Evolutionary conservation across 2,329 filamentous ascomycete genomes (phyloP), one percentile per base, ranked within the genome.

Genomic region (Colletotrichum truncatum): DNA sequence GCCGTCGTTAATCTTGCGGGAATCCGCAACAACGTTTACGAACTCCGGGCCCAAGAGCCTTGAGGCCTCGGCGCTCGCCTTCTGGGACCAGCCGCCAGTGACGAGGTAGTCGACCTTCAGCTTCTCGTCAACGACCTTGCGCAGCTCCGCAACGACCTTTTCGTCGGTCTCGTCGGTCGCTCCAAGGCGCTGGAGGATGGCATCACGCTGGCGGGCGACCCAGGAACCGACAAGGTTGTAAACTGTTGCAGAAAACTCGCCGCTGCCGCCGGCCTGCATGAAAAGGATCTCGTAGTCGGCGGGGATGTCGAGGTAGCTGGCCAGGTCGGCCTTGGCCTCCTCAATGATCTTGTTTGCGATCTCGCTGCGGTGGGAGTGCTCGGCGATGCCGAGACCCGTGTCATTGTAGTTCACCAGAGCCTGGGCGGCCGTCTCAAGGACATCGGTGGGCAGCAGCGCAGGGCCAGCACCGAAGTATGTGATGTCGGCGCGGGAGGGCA

Each of bases 381-480:
- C 95, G 68, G 92, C 93, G 43, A 98, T 66, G 55, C 94, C 94
- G 58, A 98, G 85, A 63, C 95, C 95, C 38, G 89, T 93, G 76
- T 87, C 84, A 48, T 95, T 84, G 82, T 89, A 97, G 83, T 98
- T 92, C 69, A 97, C 79, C 4, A 98, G 89, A 2, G 92, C 92
- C 75, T 88, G 77, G 2, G 93, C 89, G 53, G 93, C 94, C 45
- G 84, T 85, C 77, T 96, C 89, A 52, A 98, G 87, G 21, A 98
- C 92, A 4, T 87, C 80, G 11, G 93, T 97, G 23, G 94, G 94
- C 16, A 98, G 85, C 30, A 89, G 84, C n/a, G 95, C 94, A 51
- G 95, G 95, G 68, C 95, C 95, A 56, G 95, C 94, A 67, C 94
- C 94, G 72, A 97, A 97, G 80, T 97, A 96, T 70, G 90, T 87